Evolutionary conservation across 2,329 filamentous ascomycete genomes (phyloP).

Genomic region (Fusarium tricinctum): DNA sequence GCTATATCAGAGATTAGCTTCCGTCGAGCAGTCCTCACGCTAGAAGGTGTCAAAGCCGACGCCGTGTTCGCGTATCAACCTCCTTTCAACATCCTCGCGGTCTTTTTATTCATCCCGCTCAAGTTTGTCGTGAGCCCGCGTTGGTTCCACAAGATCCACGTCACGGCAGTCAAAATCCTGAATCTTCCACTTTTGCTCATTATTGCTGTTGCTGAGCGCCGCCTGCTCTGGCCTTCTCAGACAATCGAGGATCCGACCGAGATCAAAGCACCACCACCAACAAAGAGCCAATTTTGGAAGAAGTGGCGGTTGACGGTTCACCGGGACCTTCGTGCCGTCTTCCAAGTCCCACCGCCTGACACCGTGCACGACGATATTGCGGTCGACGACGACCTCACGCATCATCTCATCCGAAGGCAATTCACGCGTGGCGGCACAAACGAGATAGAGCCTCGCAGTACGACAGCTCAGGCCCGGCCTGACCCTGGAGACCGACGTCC

Average conservation of each 20-base stretch:
- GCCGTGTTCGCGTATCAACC: slow-evolving; percentile 86
- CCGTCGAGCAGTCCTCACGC: slow-evolving; percentile 82
- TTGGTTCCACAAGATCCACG: slow-evolving; percentile 93
- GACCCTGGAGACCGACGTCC: slow-evolving; percentile 53
- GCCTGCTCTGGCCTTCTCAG: slow-evolving; percentile 70
- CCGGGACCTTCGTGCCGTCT: slow-evolving; percentile 79
- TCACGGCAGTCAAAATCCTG: slow-evolving; percentile 78
- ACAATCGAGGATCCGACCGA: slow-evolving; percentile 30
- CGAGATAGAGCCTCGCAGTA: slow-evolving; percentile 34
- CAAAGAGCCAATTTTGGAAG: slow-evolving; percentile 71
- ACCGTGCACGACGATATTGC: slow-evolving; percentile 69
- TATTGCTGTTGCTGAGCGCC: slow-evolving; percentile 79
- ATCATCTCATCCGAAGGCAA: slow-evolving; percentile 70
- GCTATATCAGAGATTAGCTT: slow-evolving; percentile 88
- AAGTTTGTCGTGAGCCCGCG: slow-evolving; percentile 83
- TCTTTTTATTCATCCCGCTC: slow-evolving; percentile 80
- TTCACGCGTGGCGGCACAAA: slow-evolving; percentile 63
- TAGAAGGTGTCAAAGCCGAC: slow-evolving; percentile 88
- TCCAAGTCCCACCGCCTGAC: slow-evolving; percentile 77
- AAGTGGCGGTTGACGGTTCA: slow-evolving; percentile 78
- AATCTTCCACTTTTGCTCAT: slow-evolving; percentile 81
- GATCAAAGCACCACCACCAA: slow-evolving; percentile 43
- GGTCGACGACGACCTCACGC: slow-evolving; percentile 70
- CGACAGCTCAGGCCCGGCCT: slow-evolving; percentile 40
- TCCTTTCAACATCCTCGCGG: slow-evolving; percentile 85